Base-by-base conservation (phyloP, 2,329 filamentous ascomycete species). In the Aureobasidium sp. region DNA sequence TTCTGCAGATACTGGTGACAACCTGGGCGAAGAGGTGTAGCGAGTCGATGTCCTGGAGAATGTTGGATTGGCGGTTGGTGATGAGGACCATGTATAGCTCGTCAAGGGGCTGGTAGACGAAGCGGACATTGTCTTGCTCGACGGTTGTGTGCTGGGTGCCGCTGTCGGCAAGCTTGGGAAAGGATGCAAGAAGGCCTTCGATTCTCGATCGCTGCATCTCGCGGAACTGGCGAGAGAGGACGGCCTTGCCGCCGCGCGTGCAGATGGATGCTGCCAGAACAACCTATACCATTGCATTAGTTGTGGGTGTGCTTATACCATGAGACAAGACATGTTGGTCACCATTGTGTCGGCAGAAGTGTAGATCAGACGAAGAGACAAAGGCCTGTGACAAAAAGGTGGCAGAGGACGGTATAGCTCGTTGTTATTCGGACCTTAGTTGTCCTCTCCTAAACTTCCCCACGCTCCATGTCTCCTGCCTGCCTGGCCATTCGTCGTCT, bases 1-100 rank as follows among this genome's bases (percentile, higher is more conserved):
- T 96, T 79, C 93, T 95, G 85, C 94, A 99, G 72, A 95, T 93
- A 77, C 90, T 96, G 63, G 90, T 91, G 61, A 97, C 94, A 17
- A 99, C 93, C 79, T 99, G 94, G 63, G 93, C 93, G 74, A 99
- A 99, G 22, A 99, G 84, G 76, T 99, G 95, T 64, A 99, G 84
- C 63, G 94, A 96, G 78, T 97, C 94, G 76, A 99, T 99, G 77
- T 99, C 94, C 79, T 99, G 94, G 57, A 99, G 84, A 69, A 99
- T 99, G 78, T 99, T 99, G 76, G 93, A 97, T 81, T 97, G 94
- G 70, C 91, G 89, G 82, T 99, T 99, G 76, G 95, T 99, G 78
- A 99, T 97, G 72, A 99, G 86, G 67, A 99, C 93, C 85, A 99
- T 97, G 84, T 99, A 99, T 67, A 99, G 87, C 81, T 99, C 95